Evolutionary conservation across 208 protist species (phyloP).

Genomic region (Trypanosoma vivax): DNA sequence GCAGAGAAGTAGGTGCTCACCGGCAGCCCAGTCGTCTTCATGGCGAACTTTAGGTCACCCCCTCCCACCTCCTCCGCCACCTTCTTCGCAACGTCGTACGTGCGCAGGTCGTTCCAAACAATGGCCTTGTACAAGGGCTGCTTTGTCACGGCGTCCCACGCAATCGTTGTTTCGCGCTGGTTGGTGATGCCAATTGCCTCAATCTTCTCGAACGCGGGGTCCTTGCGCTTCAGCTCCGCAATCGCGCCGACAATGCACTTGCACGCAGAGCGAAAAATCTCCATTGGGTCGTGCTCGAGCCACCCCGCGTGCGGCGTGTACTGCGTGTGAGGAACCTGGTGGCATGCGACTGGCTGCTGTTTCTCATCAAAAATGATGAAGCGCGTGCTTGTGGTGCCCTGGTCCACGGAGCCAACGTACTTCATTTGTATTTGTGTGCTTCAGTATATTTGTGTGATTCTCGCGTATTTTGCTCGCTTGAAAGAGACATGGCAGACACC

Average conservation of each 20-base stretch:
- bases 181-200: conserved; percentile 96
- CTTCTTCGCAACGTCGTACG: conserved; percentile 39
- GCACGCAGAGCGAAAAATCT: conserved; percentile 83
- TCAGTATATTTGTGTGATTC: neutral
- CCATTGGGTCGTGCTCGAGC: conserved; percentile 94
- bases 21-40: conserved; percentile 85
- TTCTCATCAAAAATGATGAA: conserved; percentile 91
- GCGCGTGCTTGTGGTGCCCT: conserved; percentile 93
- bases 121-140: conserved; percentile 95
- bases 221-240: conserved; percentile 31
- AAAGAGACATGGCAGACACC: neutral
- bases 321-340: conserved; percentile 81
- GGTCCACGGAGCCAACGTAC: conserved; percentile 89
- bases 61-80: conserved; percentile 32
- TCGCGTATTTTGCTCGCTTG: neutral
- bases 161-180: conserved; percentile 97
- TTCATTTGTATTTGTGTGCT: conserved; percentile 27
- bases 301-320: conserved; percentile 88
- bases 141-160: conserved; percentile 96
- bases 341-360: conserved; percentile 39
- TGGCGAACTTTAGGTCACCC: conserved; percentile 39
- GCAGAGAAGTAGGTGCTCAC: conserved; percentile 96
- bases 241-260: conserved; percentile 70
- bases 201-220: conserved; percentile 38
- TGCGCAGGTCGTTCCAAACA: conserved; percentile 88